phyloP scores from a whole-genome alignment of 108 stramenopile species.

The Aurantiochytrium sp. region DNA sequence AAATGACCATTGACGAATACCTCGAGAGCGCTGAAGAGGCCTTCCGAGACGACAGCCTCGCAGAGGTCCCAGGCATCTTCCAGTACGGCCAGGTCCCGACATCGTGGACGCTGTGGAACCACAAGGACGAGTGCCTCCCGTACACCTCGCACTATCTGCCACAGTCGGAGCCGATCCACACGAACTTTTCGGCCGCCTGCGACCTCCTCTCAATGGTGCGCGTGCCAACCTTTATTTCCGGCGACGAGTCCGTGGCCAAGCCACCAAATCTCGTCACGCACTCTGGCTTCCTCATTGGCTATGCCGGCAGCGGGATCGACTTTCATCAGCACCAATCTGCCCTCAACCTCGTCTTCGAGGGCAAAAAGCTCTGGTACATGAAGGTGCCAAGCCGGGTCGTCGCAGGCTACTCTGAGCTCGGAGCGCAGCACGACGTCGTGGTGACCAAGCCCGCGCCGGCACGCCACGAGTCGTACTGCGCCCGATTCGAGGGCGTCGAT shows the following conservation, averaged over 20 bases:
- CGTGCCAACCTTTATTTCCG: not conserved
- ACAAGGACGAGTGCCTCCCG: conserved; percentile 19
- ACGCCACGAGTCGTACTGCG: not conserved
- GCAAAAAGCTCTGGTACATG: conserved; percentile 1
- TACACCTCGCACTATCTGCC: not conserved
- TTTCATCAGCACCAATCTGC: conserved; percentile 17
- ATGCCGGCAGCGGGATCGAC: not conserved
- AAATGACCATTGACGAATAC: not conserved
- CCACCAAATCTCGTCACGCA: not conserved
- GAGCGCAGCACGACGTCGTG: not conserved
- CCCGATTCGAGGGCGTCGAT: not conserved
- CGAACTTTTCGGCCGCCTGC: not conserved
- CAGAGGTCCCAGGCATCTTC: conserved; percentile 3
- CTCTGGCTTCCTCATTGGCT: conserved; percentile 14
- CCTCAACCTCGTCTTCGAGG: not conserved
- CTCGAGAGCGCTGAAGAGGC: not conserved
- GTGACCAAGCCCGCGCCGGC: not conserved
- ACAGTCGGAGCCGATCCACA: not conserved
- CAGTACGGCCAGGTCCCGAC: conserved; percentile 25
- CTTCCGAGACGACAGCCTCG: not conserved
- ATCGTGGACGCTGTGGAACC: conserved; percentile 14
- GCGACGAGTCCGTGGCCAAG: not conserved
- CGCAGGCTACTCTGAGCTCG: not conserved
- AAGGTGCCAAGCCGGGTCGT: not conserved
- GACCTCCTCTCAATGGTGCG: not conserved